phyloP scores from a whole-genome alignment of 2,329 filamentous ascomycete species.

The Shiraia bambusicola region DNA sequence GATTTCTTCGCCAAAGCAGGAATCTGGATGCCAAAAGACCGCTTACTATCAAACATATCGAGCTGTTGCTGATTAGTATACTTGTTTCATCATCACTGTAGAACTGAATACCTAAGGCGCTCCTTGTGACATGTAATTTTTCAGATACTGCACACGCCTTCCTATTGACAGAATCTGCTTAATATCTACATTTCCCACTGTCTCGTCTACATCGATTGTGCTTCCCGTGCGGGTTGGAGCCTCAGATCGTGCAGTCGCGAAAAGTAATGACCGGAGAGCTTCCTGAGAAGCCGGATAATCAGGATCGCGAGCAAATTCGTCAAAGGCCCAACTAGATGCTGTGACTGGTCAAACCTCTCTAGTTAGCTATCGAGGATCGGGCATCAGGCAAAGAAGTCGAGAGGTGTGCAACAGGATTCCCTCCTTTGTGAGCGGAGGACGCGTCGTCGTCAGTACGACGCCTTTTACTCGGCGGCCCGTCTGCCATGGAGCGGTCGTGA shows the following conservation, averaged over 20 bases:
- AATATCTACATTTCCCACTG: constrained; percentile 11
- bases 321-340: constrained; percentile 25
- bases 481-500: background rate
- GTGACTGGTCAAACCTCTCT: constrained; percentile 16
- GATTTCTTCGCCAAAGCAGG: constrained; percentile 51
- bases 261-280: constrained; percentile 28
- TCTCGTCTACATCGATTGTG: constrained; percentile 16
- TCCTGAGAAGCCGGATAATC: constrained; percentile 34
- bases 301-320: constrained; percentile 32
- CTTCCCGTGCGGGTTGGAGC: constrained; percentile 28
- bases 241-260: constrained; percentile 31
- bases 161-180: constrained; percentile 25
- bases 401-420: constrained; percentile 2
- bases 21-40: constrained; percentile 52
- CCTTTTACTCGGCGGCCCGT: background rate
- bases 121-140: constrained; percentile 33
- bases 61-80: constrained; percentile 35
- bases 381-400: constrained; percentile 5
- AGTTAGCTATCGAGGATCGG: too few relatives aligned
- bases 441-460: background rate
- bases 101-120: constrained; percentile 28
- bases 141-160: constrained; percentile 28
- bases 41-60: constrained; percentile 56
- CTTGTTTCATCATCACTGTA: background rate
- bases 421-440: too few relatives aligned